phyloP scores from a whole-genome alignment of 2,329 filamentous ascomycete species.

The Exophiala bonariae region DNA sequence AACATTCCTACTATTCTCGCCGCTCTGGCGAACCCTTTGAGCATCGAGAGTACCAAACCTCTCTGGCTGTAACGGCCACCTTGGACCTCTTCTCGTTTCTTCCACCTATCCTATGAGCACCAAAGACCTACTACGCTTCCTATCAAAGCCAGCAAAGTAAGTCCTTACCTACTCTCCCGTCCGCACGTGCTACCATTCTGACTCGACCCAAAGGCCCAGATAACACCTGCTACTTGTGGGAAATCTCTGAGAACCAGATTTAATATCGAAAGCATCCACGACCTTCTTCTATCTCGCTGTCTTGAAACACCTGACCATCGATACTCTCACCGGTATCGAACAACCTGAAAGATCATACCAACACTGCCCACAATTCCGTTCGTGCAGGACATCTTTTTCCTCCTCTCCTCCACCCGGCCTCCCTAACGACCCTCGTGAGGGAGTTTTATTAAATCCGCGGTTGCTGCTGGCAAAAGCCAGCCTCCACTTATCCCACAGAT shows the following conservation, averaged over 20 bases:
- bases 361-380: constrained; percentile 82
- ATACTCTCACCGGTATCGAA: constrained; percentile 55
- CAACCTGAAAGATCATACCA: constrained; percentile 56
- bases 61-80: neutral
- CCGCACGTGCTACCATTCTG: constrained; percentile 11
- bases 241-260: constrained; percentile 21
- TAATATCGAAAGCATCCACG: neutral
- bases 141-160: constrained; percentile 92
- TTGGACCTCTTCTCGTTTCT: constrained; percentile 1
- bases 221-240: constrained; percentile 49
- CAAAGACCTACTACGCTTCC: constrained; percentile 86
- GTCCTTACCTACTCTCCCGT: constrained; percentile 35
- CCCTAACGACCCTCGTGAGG: constrained; percentile 76
- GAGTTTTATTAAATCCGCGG: constrained; percentile 54
- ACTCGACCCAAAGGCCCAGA: constrained; percentile 55
- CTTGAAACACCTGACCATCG: constrained; percentile 78
- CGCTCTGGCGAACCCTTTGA: no score
- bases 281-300: no score
- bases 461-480: constrained; percentile 86
- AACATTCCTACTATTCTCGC: constrained; percentile 4
- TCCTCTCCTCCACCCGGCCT: constrained; percentile 80
- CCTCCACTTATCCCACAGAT: constrained; percentile 61
- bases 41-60: neutral
- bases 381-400: constrained; percentile 77
- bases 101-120: constrained; percentile 73